These are phyloP conservation scores for Cryoendolithus antarcticus DNA, from an alignment of 2,329 filamentous ascomycete species.

Conservation along the genomic window DNA sequence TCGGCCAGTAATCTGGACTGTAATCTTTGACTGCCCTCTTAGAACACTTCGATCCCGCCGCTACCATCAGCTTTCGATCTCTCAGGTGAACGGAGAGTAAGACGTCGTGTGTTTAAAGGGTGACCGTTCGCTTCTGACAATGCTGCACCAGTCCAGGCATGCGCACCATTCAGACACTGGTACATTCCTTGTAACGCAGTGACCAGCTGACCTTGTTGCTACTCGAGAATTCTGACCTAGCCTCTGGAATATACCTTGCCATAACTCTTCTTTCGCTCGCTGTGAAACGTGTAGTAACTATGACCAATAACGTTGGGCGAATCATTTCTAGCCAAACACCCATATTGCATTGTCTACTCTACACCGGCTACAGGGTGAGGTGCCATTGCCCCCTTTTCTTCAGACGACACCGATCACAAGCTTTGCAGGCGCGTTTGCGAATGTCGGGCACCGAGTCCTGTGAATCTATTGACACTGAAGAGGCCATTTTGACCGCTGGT, in stretches of 20 bases:
- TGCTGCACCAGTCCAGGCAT: conserved; percentile 43
- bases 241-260: conserved; percentile 59
- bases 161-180: conserved; percentile 37
- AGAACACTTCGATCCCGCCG: conserved; percentile 38
- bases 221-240: conserved; percentile 55
- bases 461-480: conserved; percentile 11
- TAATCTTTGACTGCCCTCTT: conserved; percentile 44
- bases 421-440: conserved; percentile 53
- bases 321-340: conserved; percentile 39
- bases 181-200: conserved; percentile 50
- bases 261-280: conserved; percentile 51
- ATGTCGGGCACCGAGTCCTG: conserved; percentile 17
- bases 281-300: no score
- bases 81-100: conserved; percentile 43
- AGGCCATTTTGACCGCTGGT: conserved; percentile 10
- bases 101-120: conserved; percentile 23
- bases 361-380: conserved; percentile 50
- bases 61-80: conserved; percentile 29
- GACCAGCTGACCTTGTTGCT: conserved; percentile 51
- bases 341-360: conserved; percentile 53
- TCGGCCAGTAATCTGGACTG: conserved; percentile 43
- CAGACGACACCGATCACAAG: conserved; percentile 51
- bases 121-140: conserved; percentile 43
- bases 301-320: no score
- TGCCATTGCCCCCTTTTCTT: conserved; percentile 57